A percentile compares a stretch with the other conserved stretches of the same genome.
Conservation (phyloP, 2,329 filamentous ascomycete genomes). For the Calonectria montana region DNA sequence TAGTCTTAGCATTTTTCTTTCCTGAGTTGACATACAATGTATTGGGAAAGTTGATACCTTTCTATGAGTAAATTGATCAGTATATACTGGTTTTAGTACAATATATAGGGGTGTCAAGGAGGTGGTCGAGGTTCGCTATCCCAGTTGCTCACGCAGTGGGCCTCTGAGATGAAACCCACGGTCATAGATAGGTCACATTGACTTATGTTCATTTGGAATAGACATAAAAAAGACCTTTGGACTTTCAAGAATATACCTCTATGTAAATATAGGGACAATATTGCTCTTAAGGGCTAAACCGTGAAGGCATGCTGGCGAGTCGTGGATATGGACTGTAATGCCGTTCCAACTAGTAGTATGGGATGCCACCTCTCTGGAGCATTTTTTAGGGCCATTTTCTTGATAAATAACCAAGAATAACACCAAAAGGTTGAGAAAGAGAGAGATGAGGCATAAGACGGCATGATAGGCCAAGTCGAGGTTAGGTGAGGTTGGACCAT, state of each 20-base stretch:
- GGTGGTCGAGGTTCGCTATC: too few species aligned
- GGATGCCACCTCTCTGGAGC: background rate
- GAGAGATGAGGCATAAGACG: slow-evolving; percentile 8
- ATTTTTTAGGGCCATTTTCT: background rate
- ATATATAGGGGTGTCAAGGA: too few species aligned
- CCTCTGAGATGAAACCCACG: background rate
- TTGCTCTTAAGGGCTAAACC: too few species aligned
- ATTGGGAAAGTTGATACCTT: too few species aligned
- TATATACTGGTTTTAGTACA: background rate
- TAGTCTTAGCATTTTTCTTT: background rate
- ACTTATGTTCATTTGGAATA: background rate
- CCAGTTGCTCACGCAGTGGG: background rate
- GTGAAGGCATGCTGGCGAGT: background rate
- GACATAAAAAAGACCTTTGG: background rate
- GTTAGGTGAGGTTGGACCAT: slow-evolving; percentile 36
- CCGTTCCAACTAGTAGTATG: background rate
- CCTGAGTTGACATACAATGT: background rate
- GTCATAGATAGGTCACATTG: background rate
- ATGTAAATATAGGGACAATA: background rate
- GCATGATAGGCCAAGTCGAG: slow-evolving; percentile 30
- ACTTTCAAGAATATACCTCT: background rate
- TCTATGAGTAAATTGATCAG: background rate
- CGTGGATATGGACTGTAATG: background rate
- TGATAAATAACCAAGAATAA: background rate
- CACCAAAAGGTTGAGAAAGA: background rate